Evolutionary conservation across 75 land plant genomes (phyloP), one percentile per base, ranked within the genome.

Genomic region (Chamaecyparis obtusa): DNA sequence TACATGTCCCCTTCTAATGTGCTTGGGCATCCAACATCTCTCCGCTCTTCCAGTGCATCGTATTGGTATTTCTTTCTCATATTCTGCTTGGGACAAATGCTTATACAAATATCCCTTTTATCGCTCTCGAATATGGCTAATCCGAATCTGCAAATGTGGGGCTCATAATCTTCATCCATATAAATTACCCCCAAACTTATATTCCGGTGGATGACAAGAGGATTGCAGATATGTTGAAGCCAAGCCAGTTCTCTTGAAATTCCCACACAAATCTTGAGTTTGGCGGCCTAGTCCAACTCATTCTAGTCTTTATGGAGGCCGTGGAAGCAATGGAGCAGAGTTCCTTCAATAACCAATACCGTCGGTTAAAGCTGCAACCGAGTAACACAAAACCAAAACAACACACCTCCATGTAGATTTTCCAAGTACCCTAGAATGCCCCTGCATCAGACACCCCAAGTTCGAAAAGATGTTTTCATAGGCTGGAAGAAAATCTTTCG

Each of bases 171-270:
- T 91, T 3, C 97, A 94, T 14, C 96, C 92, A 67, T 94, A 93
- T 81, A 88, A 35, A 98, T 92, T 88, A 96, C 91, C 41, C 91
- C 90, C 0, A 97, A 91, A 84, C 96, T 96, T 86, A 98, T 94
- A 79, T 94, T 94, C 71, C 98, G 92, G 74, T 98, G 99, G 13
- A 98, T 86, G 84, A 98, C 90, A 19, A 95, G 90, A 1, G 99
- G 99, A 77, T 96, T 96, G 91, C 99, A 98, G 76, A 71, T 94
- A 51, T 96, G 98, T 60, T 98, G 99, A 67, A 98, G 92, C 97
- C 96, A 98, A 0, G 98, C 96, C 3, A 98, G 84, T 6, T 96
- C 98, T 84, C 89, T 91, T 0, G 99, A 94, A 3, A 96, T 93
- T 54, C 98, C 95, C 67, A 96, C 90, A 21, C 90, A 94, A 24